Conservation (phyloP, 208 protist genomes). For the Trichomonas tenax region DNA sequence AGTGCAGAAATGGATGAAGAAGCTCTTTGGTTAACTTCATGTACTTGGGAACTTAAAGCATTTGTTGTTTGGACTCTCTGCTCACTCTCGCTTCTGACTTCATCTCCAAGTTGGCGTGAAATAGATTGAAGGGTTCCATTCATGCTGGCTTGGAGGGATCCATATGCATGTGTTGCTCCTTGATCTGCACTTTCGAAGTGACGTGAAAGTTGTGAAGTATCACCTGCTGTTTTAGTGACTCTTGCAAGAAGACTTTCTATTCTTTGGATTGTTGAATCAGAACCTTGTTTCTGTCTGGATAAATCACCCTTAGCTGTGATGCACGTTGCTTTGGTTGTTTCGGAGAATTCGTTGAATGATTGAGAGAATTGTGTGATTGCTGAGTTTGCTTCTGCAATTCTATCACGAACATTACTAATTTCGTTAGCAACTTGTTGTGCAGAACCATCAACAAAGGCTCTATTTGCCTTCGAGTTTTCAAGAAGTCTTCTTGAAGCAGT, state of each 20-base stretch:
- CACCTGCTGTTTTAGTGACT: neutral
- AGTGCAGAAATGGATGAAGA: neutral
- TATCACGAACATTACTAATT: neutral
- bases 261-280: neutral
- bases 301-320: neutral
- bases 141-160: neutral
- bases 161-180: neutral
- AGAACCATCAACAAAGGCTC: neutral
- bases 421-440: neutral
- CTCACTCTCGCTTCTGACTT: neutral
- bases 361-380: neutral
- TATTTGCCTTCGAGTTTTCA: neutral
- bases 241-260: neutral
- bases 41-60: neutral
- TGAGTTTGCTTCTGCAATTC: neutral
- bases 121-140: neutral
- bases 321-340: neutral
- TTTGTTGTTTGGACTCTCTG: neutral
- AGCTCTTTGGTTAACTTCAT: neutral
- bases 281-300: neutral
- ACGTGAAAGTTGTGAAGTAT: neutral
- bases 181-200: neutral
- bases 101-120: neutral
- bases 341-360: neutral
- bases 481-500: neutral